Evolutionary conservation across 331 rosid species (phyloP).

Genomic region (Saraca asoca): DNA sequence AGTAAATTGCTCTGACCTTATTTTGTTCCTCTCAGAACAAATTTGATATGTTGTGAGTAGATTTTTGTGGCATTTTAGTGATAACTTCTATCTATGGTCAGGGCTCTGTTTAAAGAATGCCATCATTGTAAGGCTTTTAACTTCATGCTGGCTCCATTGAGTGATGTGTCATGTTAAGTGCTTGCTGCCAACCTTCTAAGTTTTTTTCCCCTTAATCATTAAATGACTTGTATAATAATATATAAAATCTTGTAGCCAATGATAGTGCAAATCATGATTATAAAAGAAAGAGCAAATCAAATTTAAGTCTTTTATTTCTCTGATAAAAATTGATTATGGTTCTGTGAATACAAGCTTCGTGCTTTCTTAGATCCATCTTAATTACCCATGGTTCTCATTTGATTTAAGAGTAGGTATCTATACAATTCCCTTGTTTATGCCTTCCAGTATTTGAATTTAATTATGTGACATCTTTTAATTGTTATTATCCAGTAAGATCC

Average conservation of each 20-base stretch:
- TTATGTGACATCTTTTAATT: neutral
- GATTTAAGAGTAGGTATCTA: slow-evolving; percentile 1
- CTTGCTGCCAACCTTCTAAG: slow-evolving; percentile 8
- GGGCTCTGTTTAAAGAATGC: slow-evolving; percentile 26
- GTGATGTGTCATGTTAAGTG: neutral
- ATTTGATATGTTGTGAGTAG: slow-evolving; percentile 30
- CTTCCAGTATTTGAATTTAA: slow-evolving; percentile 1
- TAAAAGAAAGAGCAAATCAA: neutral
- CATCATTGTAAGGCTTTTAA: slow-evolving; percentile 4
- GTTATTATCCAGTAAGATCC: neutral
- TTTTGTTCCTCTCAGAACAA: slow-evolving; percentile 4
- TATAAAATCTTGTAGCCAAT: neutral
- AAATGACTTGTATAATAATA: neutral
- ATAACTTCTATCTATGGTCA: neutral
- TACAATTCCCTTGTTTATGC: slow-evolving; percentile 7
- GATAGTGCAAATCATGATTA: neutral
- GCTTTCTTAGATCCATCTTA: neutral
- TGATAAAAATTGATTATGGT: neutral
- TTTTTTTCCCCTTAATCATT: neutral
- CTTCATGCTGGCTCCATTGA: slow-evolving; percentile 29
- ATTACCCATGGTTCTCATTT: slow-evolving; percentile 1
- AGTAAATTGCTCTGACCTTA: slow-evolving; percentile 17
- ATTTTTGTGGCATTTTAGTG: slow-evolving; percentile 10
- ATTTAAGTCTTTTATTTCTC: neutral
- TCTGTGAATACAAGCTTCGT: neutral